Evolutionary conservation across 2,329 filamentous ascomycete species (phyloP).

Genomic region (Sphaceloma murrayae): DNA sequence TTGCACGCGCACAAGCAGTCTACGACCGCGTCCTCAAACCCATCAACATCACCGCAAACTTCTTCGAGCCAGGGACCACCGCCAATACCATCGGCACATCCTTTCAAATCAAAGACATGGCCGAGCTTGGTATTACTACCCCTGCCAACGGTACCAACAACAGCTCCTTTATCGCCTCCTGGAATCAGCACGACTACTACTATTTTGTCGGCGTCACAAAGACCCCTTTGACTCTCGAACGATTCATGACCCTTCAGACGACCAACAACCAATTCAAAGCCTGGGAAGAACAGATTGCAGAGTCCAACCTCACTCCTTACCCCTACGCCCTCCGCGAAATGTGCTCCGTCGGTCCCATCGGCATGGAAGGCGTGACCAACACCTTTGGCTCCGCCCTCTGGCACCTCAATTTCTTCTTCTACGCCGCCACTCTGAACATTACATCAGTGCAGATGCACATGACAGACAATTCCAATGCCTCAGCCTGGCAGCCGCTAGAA

Average conservation of each 20-base stretch:
- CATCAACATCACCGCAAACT: conserved; percentile 32
- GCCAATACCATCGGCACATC: conserved; percentile 44
- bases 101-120: conserved; percentile 39
- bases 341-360: conserved; percentile 43
- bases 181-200: conserved; percentile 48
- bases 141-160: conserved; percentile 29
- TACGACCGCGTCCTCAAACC: conserved; percentile 39
- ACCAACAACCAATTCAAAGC: conserved; percentile 41
- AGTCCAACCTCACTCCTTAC: conserved; percentile 34
- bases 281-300: conserved; percentile 37
- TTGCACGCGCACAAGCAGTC: conserved; percentile 36
- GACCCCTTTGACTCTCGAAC: conserved; percentile 36
- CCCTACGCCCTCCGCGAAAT: conserved; percentile 45
- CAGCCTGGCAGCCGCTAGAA: conserved; percentile 42
- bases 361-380: conserved; percentile 38
- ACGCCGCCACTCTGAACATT: conserved; percentile 40
- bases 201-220: conserved; percentile 43
- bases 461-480: conserved; percentile 45
- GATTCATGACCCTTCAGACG: conserved; percentile 38
- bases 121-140: conserved; percentile 32
- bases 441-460: conserved; percentile 44
- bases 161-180: conserved; percentile 31
- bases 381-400: conserved; percentile 43
- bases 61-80: conserved; percentile 43
- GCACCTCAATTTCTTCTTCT: conserved; percentile 45